A percentile compares a stretch with the other conserved stretches of the same genome.
phyloP scores from a whole-genome alignment of 768 basidiomycete genomes.

The Psilocybe tampanensis region DNA sequence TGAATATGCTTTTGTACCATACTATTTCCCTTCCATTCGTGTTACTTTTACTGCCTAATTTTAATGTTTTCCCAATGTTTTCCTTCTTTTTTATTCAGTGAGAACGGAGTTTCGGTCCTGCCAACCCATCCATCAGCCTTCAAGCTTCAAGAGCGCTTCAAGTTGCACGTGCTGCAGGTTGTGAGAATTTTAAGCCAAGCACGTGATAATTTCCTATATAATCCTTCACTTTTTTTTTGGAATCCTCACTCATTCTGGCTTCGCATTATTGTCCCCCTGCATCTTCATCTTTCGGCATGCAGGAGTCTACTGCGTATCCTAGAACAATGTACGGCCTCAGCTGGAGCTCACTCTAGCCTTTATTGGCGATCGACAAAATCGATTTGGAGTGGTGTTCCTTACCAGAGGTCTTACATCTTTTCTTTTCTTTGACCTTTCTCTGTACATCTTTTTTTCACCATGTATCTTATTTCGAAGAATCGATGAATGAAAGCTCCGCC shows the following conservation, averaged over 20 bases:
- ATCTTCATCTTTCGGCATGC: constrained; percentile 23
- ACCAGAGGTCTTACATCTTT: constrained; percentile 25
- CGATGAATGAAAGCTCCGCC: too few relatives aligned
- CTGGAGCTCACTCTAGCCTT: constrained; percentile 28
- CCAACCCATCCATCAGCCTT: too few relatives aligned
- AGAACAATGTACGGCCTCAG: constrained; percentile 24
- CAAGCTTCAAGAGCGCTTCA: too few relatives aligned
- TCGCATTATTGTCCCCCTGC: constrained; percentile 32
- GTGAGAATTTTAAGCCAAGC: neutral
- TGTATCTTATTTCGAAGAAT: too few relatives aligned
- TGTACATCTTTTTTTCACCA: too few relatives aligned
- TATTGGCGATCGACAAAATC: constrained; percentile 19
- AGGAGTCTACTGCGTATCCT: constrained; percentile 29
- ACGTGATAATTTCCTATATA: constrained; percentile 14
- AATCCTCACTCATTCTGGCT: constrained; percentile 28
- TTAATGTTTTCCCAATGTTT: too few relatives aligned
- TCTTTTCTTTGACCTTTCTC: constrained; percentile 8
- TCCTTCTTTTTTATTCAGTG: too few relatives aligned
- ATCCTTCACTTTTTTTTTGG: constrained; percentile 8
- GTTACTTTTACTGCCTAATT: neutral
- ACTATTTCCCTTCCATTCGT: neutral
- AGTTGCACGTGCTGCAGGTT: neutral
- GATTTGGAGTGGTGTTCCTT: constrained; percentile 30
- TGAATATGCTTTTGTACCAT: neutral
- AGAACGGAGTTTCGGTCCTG: too few relatives aligned